Conservation (phyloP, 208 protist genomes). For the Wallacemonas sp. region DNA sequence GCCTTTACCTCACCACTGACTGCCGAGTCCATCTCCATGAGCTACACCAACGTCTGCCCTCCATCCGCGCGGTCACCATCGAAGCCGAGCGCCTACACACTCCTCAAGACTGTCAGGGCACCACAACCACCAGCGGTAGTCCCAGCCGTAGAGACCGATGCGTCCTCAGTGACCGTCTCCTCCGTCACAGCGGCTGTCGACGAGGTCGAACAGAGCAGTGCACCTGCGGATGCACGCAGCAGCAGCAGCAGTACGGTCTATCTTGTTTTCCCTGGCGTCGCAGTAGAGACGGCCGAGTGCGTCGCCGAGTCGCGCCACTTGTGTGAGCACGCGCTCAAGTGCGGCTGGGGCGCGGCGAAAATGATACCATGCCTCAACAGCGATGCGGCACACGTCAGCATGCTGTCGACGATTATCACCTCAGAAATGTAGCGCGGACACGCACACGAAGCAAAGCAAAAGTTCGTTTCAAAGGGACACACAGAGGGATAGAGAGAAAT, state of each 20-base stretch:
- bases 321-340: not conserved
- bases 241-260: conserved; percentile 16
- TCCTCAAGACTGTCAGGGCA: not conserved
- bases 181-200: conserved; percentile 8
- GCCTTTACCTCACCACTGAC: not conserved
- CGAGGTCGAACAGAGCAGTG: not conserved
- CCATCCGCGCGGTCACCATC: not conserved
- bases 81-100: not conserved
- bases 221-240: not conserved
- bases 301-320: not conserved
- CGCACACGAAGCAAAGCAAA: too few relatives aligned
- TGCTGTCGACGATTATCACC: conserved; percentile 16
- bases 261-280: conserved; percentile 32
- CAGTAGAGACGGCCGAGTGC: conserved; percentile 20
- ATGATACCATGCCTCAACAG: conserved; percentile 41
- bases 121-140: too few relatives aligned
- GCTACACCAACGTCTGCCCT: not conserved
- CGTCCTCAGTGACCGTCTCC: not conserved
- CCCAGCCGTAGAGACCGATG: too few relatives aligned
- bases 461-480: too few relatives aligned
- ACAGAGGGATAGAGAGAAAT: too few relatives aligned
- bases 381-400: conserved; percentile 14
- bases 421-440: not conserved
- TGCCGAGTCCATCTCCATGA: not conserved
- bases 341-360: conserved; percentile 16